Base-by-base conservation (phyloP, 192 early-diverging fungal species). In the Glomus cerebriforme region DNA sequence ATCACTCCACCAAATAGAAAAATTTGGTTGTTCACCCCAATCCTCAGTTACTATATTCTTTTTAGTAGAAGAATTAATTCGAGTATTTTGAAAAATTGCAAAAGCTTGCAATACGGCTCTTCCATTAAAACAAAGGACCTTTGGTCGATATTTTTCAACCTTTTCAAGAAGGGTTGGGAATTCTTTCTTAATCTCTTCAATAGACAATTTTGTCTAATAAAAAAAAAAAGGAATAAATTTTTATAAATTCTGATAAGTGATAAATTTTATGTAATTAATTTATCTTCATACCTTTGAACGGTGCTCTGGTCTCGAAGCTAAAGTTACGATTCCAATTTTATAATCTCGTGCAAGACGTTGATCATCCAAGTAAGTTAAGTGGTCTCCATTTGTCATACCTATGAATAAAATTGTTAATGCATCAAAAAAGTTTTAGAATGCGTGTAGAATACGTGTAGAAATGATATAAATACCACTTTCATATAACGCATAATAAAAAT, bases 91-190 rank as follows among this genome's bases (percentile, higher is more conserved):
- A 63, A 27, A 63, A 27, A 12, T 13, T 63, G n/a, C 24, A 71
- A 90, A 94, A n/a, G 88, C 86, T n/a, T 91, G 87, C 84, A 89
- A 94, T 24, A 89, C 89, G 10, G 89, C 89, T 65, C 88, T 92
- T 59, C 92, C 90, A 34, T 93, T 87, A 83, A 93, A 94, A 66
- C 90, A 93, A 4, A 90, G 86, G 63, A 92, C 86, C 34, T 83
- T 83, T 10, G 92, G 93, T 34, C 82, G 82, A 45, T 87, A 86
- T 15, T 81, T 81, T 17, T 79, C 79, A 66, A 94, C 90, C 81
- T 94, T 94, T 66, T 85, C 85, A 9, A 83, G 86, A 15, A 93
- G 81, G 27, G 79, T 80, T 13, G 93, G 93, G 59, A 91, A 89
- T 0, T 85, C 86, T 24, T 83, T 86, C 5, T 85, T 85, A 75